phyloP scores from a whole-genome alignment of 2,329 filamentous ascomycete species.

The Nemania sp. region DNA sequence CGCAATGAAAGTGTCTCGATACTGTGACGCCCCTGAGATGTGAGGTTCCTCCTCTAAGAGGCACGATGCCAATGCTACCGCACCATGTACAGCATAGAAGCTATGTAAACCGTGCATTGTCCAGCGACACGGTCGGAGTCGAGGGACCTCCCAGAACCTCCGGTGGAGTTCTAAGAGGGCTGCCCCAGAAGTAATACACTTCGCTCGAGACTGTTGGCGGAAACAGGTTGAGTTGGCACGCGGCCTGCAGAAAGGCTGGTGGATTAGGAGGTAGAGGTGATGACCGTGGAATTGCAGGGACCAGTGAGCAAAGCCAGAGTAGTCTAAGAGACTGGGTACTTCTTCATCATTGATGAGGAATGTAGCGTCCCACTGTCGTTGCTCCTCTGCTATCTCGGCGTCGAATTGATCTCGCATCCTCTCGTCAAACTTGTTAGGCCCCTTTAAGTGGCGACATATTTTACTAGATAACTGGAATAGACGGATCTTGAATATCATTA shows the following conservation, averaged over 20 bases:
- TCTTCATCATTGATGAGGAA: slow-evolving; percentile 14
- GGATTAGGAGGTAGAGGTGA: slow-evolving; percentile 32
- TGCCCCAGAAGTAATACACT: slow-evolving; percentile 31
- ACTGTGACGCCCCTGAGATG: slow-evolving; percentile 20
- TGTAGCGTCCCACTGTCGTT: slow-evolving; percentile 22
- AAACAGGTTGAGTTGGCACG: slow-evolving; percentile 32
- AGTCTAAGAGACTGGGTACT: slow-evolving; percentile 23
- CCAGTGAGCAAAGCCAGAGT: slow-evolving; percentile 30
- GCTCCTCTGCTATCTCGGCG: slow-evolving; percentile 29
- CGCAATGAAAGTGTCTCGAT: slow-evolving; percentile 24
- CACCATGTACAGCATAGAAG: slow-evolving; percentile 32
- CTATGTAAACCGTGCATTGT: slow-evolving; percentile 30
- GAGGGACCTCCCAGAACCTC: slow-evolving; percentile 29
- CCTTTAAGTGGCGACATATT: slow-evolving; percentile 33
- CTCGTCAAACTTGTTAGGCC: slow-evolving; percentile 32
- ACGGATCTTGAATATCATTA: slow-evolving; percentile 35
- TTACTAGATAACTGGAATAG: slow-evolving; percentile 31
- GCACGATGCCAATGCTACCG: slow-evolving; percentile 31
- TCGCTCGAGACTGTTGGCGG: slow-evolving; percentile 27
- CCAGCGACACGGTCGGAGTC: slow-evolving; percentile 29
- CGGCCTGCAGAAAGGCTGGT: slow-evolving; percentile 32
- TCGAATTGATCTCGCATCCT: slow-evolving; percentile 30
- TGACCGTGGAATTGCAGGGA: slow-evolving; percentile 30
- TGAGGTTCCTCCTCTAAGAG: slow-evolving; percentile 31
- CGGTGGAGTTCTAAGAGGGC: slow-evolving; percentile 25